Base-by-base conservation (phyloP, 768 basidiomycete species). In the Collybia sp. region DNA sequence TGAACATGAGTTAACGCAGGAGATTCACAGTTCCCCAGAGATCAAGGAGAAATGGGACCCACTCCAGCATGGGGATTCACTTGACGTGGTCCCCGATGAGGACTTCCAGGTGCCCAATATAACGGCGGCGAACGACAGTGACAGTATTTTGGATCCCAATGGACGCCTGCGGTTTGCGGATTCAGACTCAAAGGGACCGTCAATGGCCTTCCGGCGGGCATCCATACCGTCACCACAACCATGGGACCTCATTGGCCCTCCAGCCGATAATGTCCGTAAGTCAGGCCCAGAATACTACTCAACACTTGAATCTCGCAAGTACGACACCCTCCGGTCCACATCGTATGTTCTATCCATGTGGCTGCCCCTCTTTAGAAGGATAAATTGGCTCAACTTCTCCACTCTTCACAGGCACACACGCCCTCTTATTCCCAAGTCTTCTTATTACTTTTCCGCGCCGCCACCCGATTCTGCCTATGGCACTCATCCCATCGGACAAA, bases 381-480 rank as follows among this genome's bases (percentile, higher is more conserved):
- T 49, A 42, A 43, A 30, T 49, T 50, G 33, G 39, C 43, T 45
- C 12, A 41, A 20, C 20, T 46, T 10, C 30, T 42, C 36, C 43
- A 38, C 37, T 36, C 19, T 30, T 12, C 53, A 31, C 47, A 70
- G 62, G 40, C 60, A 59, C 42, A 56, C 60, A 56, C 77, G 77
- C 35, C 67, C 76, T 2, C 57, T 77, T 45, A 79, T 85, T 53
- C 90, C 90, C 20, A 82, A 82, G 51, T 92, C 90, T 0, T 78
- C 87, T 17, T 93, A 92, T 65, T 89, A 88, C 61, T 86, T 83
- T 61, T 88, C 89, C 12, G 86, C 88, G 3, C 89, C 89, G 13
- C 73, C 83, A 2, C 61, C 76, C n/a, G 81, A 80, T 52, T 77
- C 88, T 31, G 89, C 88, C 20, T 96, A 80, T 60, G 89, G 90